Evolutionary conservation across 1,284 basidiomycete species (phyloP), one percentile per base, ranked within the genome.

Genomic region (Prillingera fragicola): DNA sequence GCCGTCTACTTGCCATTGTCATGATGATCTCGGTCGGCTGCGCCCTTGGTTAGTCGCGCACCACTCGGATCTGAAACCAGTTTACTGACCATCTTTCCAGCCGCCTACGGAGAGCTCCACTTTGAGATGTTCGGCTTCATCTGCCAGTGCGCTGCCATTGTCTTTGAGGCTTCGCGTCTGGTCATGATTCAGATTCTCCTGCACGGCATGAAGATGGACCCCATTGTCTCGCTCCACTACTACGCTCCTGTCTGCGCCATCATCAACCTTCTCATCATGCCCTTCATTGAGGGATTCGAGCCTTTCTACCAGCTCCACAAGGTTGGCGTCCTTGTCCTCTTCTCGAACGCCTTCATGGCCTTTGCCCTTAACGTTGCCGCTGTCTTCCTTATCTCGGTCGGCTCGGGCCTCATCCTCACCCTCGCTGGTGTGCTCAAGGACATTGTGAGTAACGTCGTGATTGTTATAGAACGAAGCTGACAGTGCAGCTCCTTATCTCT

Each of bases 191-290:
- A 97, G 70, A 82, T 94, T 45, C 80, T 97, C 32, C 78, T 97
- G 3, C 92, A 97, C 70, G 91, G 91, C 38, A 76, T 95, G 69
- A 94, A 96, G 76, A 89, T 96, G 91, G 89, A 95, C 71, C 92
- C 92, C 3, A 79, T 96, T 23, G 89, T 94, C 21, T 95, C 89
- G 25, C 75, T 97, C 44, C 88, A 96, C 75, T 97, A 95, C 77
- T 92, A 90, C 68, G 88, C 88, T 8, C 88, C 88, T n/a, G 87
- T 97, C 43, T 97, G 94, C 68, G 91, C 92, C 2, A 70, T 78
- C 49, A 85, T 97, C 75, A 97, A 96, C 73, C 78, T 88, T 27
- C 64, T 78, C 44, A 75, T 92, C 46, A 71, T 96, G 22, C 87
- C 89, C 21, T 85, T 95, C 73, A 86, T 85, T 1, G 91, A 96